Conservation (phyloP, 2,329 filamentous ascomycete genomes). For the Massarina eburnea region DNA sequence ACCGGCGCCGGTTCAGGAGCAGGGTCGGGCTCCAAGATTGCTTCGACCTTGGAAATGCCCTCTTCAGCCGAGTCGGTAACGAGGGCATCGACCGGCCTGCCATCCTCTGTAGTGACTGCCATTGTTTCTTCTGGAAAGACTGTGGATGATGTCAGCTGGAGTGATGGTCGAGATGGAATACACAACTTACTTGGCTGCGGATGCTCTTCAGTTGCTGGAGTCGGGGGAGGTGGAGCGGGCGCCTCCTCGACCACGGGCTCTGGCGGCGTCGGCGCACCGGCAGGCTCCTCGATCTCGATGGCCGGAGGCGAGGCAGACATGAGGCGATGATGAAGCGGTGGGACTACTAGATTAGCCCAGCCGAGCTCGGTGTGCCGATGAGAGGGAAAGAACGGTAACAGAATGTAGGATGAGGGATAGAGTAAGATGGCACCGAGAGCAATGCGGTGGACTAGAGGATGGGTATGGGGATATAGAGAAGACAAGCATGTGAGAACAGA, state of each 20-base stretch:
- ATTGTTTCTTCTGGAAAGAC: conserved; percentile 13
- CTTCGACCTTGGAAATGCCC: conserved; percentile 1
- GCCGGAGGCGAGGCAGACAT: conserved; percentile 13
- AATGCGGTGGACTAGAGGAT: conserved; percentile 3
- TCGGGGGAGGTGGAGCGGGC: conserved; percentile 17
- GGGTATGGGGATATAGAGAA: background rate
- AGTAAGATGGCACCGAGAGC: conserved; percentile 11
- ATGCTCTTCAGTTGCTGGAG: conserved; percentile 13
- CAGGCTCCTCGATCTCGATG: conserved; percentile 9
- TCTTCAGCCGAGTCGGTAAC: conserved; percentile 6
- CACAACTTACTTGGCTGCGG: conserved; percentile 8
- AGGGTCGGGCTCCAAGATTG: background rate
- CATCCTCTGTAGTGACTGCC: conserved; percentile 15
- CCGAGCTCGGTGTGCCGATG: conserved; percentile 12
- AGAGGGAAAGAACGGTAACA: conserved; percentile 8
- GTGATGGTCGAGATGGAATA: background rate
- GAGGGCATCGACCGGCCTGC: conserved; percentile 8
- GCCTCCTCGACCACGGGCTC: conserved; percentile 6
- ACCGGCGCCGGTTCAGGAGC: background rate
- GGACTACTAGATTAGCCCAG: conserved; percentile 6
- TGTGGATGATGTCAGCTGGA: conserved; percentile 1
- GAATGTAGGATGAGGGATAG: conserved; percentile 6
- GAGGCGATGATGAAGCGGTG: conserved; percentile 1
- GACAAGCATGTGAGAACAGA: background rate
- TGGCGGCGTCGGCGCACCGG: conserved; percentile 3